phyloP scores from a whole-genome alignment of 768 basidiomycete species.

The Lepiota venenata region DNA sequence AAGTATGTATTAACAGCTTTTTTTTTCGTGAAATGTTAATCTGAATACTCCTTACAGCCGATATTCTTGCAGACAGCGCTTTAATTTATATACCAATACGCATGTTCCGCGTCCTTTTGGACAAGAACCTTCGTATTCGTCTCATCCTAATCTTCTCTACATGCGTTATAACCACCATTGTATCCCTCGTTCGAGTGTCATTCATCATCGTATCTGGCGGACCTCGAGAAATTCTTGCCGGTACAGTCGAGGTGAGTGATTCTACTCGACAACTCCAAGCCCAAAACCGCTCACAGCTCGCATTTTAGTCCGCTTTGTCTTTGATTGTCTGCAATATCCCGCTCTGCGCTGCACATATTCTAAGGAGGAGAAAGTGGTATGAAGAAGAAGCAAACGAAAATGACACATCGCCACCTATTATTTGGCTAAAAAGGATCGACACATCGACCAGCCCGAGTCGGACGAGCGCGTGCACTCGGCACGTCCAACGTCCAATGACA shows the following conservation, averaged over 20 bases:
- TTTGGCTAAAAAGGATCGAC: neutral
- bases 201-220: slow-evolving; percentile 34
- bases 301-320: slow-evolving; percentile 27
- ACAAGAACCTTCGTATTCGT: slow-evolving; percentile 33
- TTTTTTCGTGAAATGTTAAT: neutral
- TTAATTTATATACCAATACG: slow-evolving; percentile 42
- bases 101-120: slow-evolving; percentile 39
- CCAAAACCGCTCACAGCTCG: neutral
- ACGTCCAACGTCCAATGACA: no score
- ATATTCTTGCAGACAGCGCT: slow-evolving; percentile 40
- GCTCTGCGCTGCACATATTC: slow-evolving; percentile 22
- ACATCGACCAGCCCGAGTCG: neutral
- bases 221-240: slow-evolving; percentile 31
- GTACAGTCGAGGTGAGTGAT: slow-evolving; percentile 37
- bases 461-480: neutral
- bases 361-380: slow-evolving; percentile 1
- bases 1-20: slow-evolving; percentile 8
- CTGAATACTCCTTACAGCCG: slow-evolving; percentile 30
- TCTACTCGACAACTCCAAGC: neutral
- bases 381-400: neutral
- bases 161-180: slow-evolving; percentile 43
- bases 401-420: neutral
- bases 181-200: slow-evolving; percentile 40
- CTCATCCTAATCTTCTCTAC: slow-evolving; percentile 52
- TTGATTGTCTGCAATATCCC: slow-evolving; percentile 40